Evolutionary conservation across 2,329 filamentous ascomycete species (phyloP).

Genomic region (Cladobotryum protrusum): DNA sequence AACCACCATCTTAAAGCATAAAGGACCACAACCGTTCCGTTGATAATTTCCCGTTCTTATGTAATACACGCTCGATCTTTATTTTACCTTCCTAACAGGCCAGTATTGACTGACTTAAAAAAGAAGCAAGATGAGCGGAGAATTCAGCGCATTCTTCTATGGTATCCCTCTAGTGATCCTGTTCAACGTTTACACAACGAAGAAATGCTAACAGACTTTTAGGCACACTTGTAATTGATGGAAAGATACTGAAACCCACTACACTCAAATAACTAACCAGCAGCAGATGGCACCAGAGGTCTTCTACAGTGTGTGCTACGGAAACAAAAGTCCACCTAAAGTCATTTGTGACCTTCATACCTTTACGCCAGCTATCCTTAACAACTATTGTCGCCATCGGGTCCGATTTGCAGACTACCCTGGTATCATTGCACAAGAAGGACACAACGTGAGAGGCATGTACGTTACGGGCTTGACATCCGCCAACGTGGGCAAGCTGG

Average conservation of each 20-base stretch:
- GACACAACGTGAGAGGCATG: conserved; percentile 63
- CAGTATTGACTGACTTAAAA: no score
- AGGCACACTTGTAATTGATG: conserved; percentile 8
- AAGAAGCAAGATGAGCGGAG: conserved; percentile 33
- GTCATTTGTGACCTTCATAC: conserved; percentile 50
- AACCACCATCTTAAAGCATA: no score
- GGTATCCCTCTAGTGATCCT: conserved; percentile 30
- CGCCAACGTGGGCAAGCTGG: conserved; percentile 67
- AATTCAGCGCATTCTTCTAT: conserved; percentile 51
- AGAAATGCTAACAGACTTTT: neutral
- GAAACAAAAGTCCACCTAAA: conserved; percentile 42
- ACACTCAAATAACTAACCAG: conserved; percentile 14
- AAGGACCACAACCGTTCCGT: no score
- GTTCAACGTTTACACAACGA: no score
- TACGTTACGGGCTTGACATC: conserved; percentile 73
- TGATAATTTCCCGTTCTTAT: no score
- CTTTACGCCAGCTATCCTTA: conserved; percentile 69
- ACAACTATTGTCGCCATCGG: conserved; percentile 62
- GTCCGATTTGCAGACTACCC: conserved; percentile 73
- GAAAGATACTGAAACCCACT: no score
- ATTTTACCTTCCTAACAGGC: no score
- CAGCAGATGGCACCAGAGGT: conserved; percentile 73
- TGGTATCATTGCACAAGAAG: conserved; percentile 56
- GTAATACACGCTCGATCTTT: no score
- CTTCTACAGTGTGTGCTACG: conserved; percentile 79